These are phyloP conservation scores for Diaporthe sp. DNA, from an alignment of 2,329 filamentous ascomycete species.

Conservation along the genomic window DNA sequence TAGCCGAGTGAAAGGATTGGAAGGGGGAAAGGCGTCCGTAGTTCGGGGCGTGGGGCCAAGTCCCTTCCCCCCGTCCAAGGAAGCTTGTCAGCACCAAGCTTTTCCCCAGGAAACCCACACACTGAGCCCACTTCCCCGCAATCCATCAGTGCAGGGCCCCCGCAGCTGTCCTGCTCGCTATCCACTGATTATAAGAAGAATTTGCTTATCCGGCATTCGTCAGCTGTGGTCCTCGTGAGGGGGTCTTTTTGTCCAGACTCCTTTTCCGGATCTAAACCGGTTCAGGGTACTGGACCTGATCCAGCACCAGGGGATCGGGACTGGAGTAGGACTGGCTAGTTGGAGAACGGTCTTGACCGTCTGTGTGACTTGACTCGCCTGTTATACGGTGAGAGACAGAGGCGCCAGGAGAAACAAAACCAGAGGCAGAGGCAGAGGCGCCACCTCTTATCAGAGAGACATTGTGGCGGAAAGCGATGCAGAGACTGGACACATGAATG, in stretches of 20 bases:
- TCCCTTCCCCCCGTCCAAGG: background rate
- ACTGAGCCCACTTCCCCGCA: constrained; percentile 24
- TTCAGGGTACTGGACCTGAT: background rate
- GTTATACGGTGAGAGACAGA: background rate
- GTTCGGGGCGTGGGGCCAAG: background rate
- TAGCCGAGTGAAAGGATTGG: background rate
- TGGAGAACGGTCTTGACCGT: background rate
- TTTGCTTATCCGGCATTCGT: constrained; percentile 1
- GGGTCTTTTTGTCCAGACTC: background rate
- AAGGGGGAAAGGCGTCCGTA: background rate
- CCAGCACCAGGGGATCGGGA: constrained; percentile 2
- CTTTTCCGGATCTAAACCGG: background rate
- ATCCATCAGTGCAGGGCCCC: background rate
- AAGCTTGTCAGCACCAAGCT: constrained; percentile 27
- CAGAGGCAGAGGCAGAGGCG: background rate
- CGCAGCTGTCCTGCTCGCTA: background rate
- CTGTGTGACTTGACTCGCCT: constrained; percentile 12
- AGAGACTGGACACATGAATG: background rate
- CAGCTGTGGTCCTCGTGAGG: background rate
- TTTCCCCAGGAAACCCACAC: background rate
- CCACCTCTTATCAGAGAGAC: background rate
- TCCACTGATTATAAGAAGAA: background rate
- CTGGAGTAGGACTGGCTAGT: background rate
- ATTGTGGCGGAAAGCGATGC: background rate
- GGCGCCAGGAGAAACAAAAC: background rate